Evolutionary conservation across 192 early-diverging fungal genomes (phyloP), one percentile per base, ranked within the genome.

Genomic region (Phlyctochytrium arcticum): DNA sequence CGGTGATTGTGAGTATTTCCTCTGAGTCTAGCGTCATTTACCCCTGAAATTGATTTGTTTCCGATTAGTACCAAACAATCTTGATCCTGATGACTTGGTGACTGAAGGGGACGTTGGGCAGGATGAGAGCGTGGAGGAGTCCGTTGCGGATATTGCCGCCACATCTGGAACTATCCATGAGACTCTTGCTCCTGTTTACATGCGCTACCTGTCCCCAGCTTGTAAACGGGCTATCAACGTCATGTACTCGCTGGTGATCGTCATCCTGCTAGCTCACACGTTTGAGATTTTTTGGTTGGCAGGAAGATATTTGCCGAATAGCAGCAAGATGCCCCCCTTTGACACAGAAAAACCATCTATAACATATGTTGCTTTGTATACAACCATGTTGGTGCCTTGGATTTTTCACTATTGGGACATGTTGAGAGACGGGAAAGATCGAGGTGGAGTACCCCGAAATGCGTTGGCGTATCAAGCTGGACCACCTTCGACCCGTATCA

Each of bases 341-440:
- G 24, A 53, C 15, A 29, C 50, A 27, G 4, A 17, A 3, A 15
- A 17, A 53, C 50, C 50, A 30, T 30, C 50, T 30, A 15, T 53
- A 17, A 17, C 19, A 2, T 53, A 53, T 30, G 29, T 30, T 15
- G 15, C 15, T 5, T 0, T 53, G 29, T 53, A 53, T 8, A 17
- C 24, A 15, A 15, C 29, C 3, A 27, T 53, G 5, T 17, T 53
- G 15, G 29, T 30, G 29, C 19, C 30, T 26, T 53, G 50, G 50
- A 91, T 92, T 0, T 85, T 90, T 10, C 48, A 88, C 36, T 60
- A 62, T 36, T 69, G 80, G 50, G 31, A 31, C 21, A 31, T 67
- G 31, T n/a, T 30, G 19, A 85, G 86, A 61, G 89, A 88, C 31
- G 34, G 15, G 31, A 29, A 19, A 12, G 21, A 57, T 10, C 10